These are phyloP conservation scores for Ilyonectria sp. DNA, from an alignment of 2,329 filamentous ascomycete genomes.

Conservation along the genomic window DNA sequence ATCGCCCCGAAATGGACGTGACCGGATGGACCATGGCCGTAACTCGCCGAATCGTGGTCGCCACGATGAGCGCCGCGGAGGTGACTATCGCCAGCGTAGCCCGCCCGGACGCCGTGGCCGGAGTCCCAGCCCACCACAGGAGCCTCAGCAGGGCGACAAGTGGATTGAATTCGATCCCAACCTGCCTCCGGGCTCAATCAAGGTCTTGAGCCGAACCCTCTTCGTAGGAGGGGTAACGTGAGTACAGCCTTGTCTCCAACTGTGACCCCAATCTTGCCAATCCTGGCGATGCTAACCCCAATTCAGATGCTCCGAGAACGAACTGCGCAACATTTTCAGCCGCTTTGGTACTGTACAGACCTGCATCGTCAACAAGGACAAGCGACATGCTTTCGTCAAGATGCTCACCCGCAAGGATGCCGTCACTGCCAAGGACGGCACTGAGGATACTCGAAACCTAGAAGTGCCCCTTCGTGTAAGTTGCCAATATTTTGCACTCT, in stretches of 20 bases:
- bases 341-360: constrained; percentile 92
- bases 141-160: constrained; percentile 65
- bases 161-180: constrained; percentile 85
- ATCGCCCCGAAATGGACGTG: constrained; percentile 73
- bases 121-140: constrained; percentile 70
- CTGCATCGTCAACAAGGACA: constrained; percentile 98
- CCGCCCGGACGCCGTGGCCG: constrained; percentile 79
- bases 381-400: constrained; percentile 98
- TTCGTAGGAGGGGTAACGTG: constrained; percentile 97
- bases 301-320: constrained; percentile 79
- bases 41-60: constrained; percentile 75
- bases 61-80: constrained; percentile 70
- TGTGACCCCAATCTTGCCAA: constrained; percentile 45
- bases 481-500: constrained; percentile 30
- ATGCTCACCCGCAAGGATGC: constrained; percentile 94
- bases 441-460: constrained; percentile 83
- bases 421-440: constrained; percentile 85
- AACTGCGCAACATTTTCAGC: constrained; percentile 85
- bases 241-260: constrained; percentile 56
- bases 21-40: constrained; percentile 82
- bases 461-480: constrained; percentile 82
- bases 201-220: constrained; percentile 93
- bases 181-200: constrained; percentile 84
- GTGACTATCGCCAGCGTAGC: constrained; percentile 90
- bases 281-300: constrained; percentile 44